Evolutionary conservation across 352 stramenopile genomes (phyloP), one percentile per base, ranked within the genome.

Genomic region (Globisporangium abappressorium): DNA sequence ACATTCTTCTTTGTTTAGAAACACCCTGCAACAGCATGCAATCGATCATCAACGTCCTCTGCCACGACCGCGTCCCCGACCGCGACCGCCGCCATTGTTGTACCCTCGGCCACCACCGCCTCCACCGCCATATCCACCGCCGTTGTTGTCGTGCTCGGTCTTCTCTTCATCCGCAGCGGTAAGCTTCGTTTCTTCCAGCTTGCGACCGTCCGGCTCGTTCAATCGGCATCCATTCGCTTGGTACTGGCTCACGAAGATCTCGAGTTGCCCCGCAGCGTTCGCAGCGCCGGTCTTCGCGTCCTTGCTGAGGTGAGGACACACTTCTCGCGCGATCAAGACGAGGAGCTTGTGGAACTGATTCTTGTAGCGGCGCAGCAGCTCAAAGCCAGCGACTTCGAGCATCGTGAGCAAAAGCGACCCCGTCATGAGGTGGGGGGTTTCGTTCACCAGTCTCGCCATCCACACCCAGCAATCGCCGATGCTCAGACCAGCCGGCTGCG

Each of bases 261-360:
- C 75, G 3, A 94, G 75, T 62, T 92, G 84, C 4, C 82, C 84
- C 2, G 82, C 84, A 36, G 86, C 86, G 57, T 92, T 92, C 8
- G 86, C 86, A 2, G 82, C 84, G 58, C 86, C 86, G n/a, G 82
- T 90, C 38, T 85, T 88, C 4, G 86, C 74, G 51, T 92, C 84
- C 49, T 90, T 91, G 62, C 80, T 94, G 30, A 94, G 65, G 33
- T 74, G 70, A 1, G 86, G 86, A 43, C 76, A 84, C 26, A 94
- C 75, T 22, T 94, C 78, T 18, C 76, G 76, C 20, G 80, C 80
- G 62, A 92, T 90, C 11, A 92, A 76, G 43, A 88, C 73, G 28
- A 94, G 66, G 26, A 92, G 57, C 61, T 94, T 92, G 73, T 92
- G 86, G 66, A 94, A 92, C 64, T 94, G 84, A 7, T 77, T 78